Evolutionary conservation across 1,139 yeast species (phyloP).

Genomic region (Protomyces macrosporus): DNA sequence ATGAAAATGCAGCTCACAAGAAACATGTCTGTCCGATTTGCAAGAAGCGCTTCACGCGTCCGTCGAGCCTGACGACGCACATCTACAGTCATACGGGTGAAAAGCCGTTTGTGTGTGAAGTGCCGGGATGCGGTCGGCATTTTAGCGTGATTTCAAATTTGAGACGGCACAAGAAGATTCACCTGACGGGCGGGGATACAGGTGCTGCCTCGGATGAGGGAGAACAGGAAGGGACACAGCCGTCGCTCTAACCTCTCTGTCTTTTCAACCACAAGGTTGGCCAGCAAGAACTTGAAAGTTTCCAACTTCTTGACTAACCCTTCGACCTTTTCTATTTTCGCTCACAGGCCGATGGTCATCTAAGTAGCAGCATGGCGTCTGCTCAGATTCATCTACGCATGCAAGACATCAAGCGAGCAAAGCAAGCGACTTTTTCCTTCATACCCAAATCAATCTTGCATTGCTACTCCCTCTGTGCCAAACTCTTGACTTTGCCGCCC

Average conservation of each 20-base stretch:
- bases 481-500: too few relatives aligned
- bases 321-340: too few relatives aligned
- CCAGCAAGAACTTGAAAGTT: too few relatives aligned
- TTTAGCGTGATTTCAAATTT: conserved; percentile 76
- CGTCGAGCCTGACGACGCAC: conserved; percentile 75
- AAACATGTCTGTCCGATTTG: conserved; percentile 56
- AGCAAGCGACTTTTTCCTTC: too few relatives aligned
- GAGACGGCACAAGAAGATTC: conserved; percentile 54
- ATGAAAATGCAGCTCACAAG: conserved; percentile 6
- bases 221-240: background rate
- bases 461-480: too few relatives aligned
- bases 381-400: too few relatives aligned
- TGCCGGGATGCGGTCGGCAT: conserved; percentile 60
- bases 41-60: conserved; percentile 70
- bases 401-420: too few relatives aligned
- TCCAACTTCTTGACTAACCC: too few relatives aligned
- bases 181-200: background rate
- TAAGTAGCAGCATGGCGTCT: too few relatives aligned
- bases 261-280: too few relatives aligned
- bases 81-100: conserved; percentile 81
- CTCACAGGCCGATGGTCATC: too few relatives aligned
- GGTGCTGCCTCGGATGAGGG: background rate
- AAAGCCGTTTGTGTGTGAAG: conserved; percentile 66
- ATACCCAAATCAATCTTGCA: too few relatives aligned
- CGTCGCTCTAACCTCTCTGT: background rate